Percentiles rank a stretch among this genome's conserved stretches.
phyloP scores from a whole-genome alignment of 2,329 filamentous ascomycete species.

The Mycocentrospora acerina region DNA sequence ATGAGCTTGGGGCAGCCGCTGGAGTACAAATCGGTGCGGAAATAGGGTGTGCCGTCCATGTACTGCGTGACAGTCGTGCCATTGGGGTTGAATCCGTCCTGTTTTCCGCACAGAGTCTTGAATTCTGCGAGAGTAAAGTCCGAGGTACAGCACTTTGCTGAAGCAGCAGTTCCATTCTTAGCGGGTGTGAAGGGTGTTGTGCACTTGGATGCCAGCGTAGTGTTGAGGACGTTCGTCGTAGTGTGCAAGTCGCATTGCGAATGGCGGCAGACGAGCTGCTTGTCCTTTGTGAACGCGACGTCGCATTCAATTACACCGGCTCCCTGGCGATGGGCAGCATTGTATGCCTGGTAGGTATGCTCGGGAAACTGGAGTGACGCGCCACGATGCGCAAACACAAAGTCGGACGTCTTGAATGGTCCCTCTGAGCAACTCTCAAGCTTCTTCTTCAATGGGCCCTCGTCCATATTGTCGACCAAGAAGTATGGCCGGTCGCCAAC shows the following conservation, averaged over 20 bases:
- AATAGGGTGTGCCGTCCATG: slow-evolving; percentile 60
- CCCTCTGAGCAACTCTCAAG: slow-evolving; percentile 41
- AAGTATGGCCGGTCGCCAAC: slow-evolving; percentile 41
- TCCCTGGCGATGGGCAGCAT: slow-evolving; percentile 37
- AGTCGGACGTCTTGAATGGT: slow-evolving; percentile 37
- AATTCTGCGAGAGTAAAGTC: slow-evolving; percentile 70
- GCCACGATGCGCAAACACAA: slow-evolving; percentile 41
- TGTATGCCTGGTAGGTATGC: slow-evolving; percentile 34
- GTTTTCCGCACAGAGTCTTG: slow-evolving; percentile 68
- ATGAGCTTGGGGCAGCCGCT: slow-evolving; percentile 62
- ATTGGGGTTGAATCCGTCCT: slow-evolving; percentile 61
- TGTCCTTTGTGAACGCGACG: slow-evolving; percentile 42
- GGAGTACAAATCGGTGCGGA: slow-evolving; percentile 66
- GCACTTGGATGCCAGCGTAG: slow-evolving; percentile 40
- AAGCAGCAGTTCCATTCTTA: slow-evolving; percentile 48
- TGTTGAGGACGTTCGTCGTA: slow-evolving; percentile 41
- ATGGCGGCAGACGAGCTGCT: slow-evolving; percentile 42
- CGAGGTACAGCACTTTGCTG: slow-evolving; percentile 69
- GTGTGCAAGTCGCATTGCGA: slow-evolving; percentile 43
- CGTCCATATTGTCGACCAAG: slow-evolving; percentile 42
- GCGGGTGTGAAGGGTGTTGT: slow-evolving; percentile 39
- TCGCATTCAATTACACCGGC: slow-evolving; percentile 43
- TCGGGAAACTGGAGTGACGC: slow-evolving; percentile 41
- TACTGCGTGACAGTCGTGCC: slow-evolving; percentile 61
- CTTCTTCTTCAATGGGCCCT: slow-evolving; percentile 38